Evolutionary conservation across 2,329 filamentous ascomycete species (phyloP).

Genomic region (Colletotrichum gloeosporioides): DNA sequence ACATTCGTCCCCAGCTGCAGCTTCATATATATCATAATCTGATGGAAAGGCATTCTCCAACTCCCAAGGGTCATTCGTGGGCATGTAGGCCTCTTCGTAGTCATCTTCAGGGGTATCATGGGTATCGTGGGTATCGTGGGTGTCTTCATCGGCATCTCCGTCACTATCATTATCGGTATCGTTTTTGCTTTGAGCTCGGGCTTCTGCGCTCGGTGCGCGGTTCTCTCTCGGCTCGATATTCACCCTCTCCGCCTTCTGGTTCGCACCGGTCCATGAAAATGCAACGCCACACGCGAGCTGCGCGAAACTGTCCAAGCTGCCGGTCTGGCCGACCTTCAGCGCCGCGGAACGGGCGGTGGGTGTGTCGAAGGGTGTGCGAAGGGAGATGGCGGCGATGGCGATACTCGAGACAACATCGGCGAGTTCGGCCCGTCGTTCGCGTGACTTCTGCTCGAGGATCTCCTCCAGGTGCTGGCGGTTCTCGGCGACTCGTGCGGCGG

Average conservation of each 20-base stretch:
- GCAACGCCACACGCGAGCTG: not conserved
- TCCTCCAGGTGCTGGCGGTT: conserved; percentile 9
- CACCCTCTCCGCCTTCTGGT: not conserved
- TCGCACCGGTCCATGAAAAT: not conserved
- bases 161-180: not conserved
- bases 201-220: not conserved
- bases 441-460: not conserved
- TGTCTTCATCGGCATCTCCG: not conserved
- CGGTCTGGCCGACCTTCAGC: conserved; percentile 11
- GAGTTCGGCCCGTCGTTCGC: not conserved
- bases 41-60: not conserved
- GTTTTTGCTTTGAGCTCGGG: not conserved
- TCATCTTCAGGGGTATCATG: not conserved
- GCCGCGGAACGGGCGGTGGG: not conserved
- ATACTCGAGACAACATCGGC: not conserved
- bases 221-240: not conserved
- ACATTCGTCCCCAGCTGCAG: not conserved
- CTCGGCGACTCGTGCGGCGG: conserved; percentile 3
- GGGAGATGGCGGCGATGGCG: not conserved
- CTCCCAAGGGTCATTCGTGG: not conserved
- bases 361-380: not conserved
- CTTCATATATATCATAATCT: not conserved
- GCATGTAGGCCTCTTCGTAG: not conserved
- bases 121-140: not conserved
- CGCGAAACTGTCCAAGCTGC: conserved; percentile 17